A percentile compares a stretch with the other conserved stretches of the same genome.
Evolutionary conservation across 2,329 filamentous ascomycete species (phyloP).

Genomic region (Rugonectria rugulosa): DNA sequence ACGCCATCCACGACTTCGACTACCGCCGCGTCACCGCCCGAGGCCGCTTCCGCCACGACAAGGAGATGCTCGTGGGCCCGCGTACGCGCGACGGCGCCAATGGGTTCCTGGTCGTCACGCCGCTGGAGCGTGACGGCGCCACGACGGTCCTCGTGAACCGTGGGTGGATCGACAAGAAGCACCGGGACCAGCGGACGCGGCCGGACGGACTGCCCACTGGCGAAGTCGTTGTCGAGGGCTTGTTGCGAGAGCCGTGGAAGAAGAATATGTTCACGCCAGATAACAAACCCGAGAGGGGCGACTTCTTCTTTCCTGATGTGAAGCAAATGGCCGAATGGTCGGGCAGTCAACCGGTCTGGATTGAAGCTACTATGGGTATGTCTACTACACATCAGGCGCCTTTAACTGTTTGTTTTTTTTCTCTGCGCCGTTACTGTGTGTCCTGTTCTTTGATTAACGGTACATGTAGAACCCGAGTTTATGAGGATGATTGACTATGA

Average conservation of each 20-base stretch:
- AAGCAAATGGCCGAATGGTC: conserved; percentile 85
- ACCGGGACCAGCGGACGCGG: conserved; percentile 70
- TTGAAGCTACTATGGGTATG: conserved; percentile 93
- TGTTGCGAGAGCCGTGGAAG: conserved; percentile 90
- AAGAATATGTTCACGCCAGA: conserved; percentile 98
- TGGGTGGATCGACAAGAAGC: conserved; percentile 88
- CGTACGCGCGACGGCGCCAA: conserved; percentile 88
- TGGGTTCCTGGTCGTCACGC: conserved; percentile 91
- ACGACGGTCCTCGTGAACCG: conserved; percentile 86
- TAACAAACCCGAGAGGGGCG: conserved; percentile 81
- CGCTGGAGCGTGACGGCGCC: conserved; percentile 74
- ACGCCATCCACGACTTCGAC: conserved; percentile 88
- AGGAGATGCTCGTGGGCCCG: conserved; percentile 96
- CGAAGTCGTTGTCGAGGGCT: conserved; percentile 80
- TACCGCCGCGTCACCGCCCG: conserved; percentile 82
- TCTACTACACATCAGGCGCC: no score
- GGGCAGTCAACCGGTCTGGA: conserved; percentile 88
- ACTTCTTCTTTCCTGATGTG: conserved; percentile 97
- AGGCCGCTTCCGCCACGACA: conserved; percentile 82
- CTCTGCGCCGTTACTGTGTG: no score
- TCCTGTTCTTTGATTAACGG: conserved; percentile 25
- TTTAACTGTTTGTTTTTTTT: no score
- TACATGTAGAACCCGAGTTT: conserved; percentile 76
- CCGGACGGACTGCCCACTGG: conserved; percentile 71
- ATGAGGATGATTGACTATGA: conserved; percentile 78